Evolutionary conservation across 306 rosid genomes (phyloP).

Genomic region (Vicia sativa): DNA sequence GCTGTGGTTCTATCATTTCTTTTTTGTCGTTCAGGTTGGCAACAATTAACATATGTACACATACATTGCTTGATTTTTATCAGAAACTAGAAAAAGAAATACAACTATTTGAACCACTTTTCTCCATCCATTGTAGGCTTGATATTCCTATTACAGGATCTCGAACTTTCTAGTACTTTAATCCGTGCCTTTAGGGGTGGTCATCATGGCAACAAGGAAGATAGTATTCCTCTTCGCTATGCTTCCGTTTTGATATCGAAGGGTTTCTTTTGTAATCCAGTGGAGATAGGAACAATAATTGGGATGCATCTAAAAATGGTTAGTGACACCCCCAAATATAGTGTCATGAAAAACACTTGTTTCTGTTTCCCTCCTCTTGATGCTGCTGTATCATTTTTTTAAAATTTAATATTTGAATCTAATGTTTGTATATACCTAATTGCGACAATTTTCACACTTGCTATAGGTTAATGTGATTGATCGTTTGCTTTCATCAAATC

Average conservation of each 20-base stretch:
- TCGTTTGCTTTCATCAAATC: conserved; percentile 74
- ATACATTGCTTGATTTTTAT: conserved; percentile 33
- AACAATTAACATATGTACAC: conserved; percentile 17
- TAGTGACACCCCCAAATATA: conserved; percentile 40
- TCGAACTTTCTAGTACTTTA: conserved; percentile 79
- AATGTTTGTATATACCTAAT: conserved; percentile 27
- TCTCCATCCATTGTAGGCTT: conserved; percentile 60
- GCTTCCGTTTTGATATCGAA: conserved; percentile 80
- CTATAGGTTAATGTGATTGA: conserved; percentile 83
- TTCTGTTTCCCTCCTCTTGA: conserved; percentile 15
- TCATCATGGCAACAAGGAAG: conserved; percentile 67
- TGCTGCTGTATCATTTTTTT: neutral
- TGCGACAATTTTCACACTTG: conserved; percentile 37
- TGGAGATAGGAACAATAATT: conserved; percentile 76
- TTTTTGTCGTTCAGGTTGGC: conserved; percentile 86
- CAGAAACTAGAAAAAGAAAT: conserved; percentile 32
- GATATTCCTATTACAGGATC: conserved; percentile 81
- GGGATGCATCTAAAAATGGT: conserved; percentile 92
- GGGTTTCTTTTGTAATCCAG: conserved; percentile 83
- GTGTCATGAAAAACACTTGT: neutral
- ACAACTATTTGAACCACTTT: conserved; percentile 34
- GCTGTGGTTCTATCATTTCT: conserved; percentile 85
- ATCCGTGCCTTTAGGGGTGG: conserved; percentile 72
- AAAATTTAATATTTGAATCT: neutral
- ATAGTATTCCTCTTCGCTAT: conserved; percentile 86